These are phyloP conservation scores for Hondaea fermentalgiana DNA, from an alignment of 108 stramenopile genomes.

Conservation along the genomic window DNA sequence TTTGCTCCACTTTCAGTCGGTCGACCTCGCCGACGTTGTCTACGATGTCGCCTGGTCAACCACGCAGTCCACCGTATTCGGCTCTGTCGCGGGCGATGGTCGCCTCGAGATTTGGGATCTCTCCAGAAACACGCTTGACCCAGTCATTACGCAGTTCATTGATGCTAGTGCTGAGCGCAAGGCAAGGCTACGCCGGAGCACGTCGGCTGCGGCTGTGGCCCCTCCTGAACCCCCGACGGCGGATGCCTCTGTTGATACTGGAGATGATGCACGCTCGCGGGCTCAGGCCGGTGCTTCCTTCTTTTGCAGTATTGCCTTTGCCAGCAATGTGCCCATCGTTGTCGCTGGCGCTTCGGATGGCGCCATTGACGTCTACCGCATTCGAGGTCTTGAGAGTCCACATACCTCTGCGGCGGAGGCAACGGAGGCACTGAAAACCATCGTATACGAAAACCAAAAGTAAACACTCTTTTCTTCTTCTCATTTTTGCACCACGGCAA, in stretches of 20 bases:
- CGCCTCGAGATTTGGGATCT: conserved; percentile 52
- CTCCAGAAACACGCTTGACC: conserved; percentile 30
- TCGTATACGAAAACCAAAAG: background rate
- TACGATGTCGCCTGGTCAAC: conserved; percentile 54
- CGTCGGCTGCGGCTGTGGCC: background rate
- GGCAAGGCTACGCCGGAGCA: background rate
- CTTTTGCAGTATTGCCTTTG: conserved; percentile 8
- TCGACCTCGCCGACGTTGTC: conserved; percentile 37
- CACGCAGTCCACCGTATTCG: conserved; percentile 40
- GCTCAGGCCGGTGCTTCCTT: background rate
- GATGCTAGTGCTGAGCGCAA: background rate
- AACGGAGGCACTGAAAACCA: background rate
- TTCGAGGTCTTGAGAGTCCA: background rate
- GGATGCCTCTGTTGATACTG: no score
- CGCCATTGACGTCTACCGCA: conserved; percentile 23
- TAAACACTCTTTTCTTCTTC: background rate
- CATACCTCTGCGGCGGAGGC: background rate
- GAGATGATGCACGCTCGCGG: background rate
- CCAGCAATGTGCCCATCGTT: conserved; percentile 13
- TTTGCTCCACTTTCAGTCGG: conserved; percentile 26
- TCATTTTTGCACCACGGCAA: background rate
- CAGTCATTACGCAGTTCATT: conserved; percentile 20
- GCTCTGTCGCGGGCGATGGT: conserved; percentile 47
- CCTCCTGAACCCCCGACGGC: background rate
- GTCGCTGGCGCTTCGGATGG: conserved; percentile 19